Percentiles rank a stretch among this genome's conserved stretches.
These are phyloP conservation scores for Aspergillus bombycis DNA, from an alignment of 2,329 filamentous ascomycete genomes.

Conservation along the genomic window DNA sequence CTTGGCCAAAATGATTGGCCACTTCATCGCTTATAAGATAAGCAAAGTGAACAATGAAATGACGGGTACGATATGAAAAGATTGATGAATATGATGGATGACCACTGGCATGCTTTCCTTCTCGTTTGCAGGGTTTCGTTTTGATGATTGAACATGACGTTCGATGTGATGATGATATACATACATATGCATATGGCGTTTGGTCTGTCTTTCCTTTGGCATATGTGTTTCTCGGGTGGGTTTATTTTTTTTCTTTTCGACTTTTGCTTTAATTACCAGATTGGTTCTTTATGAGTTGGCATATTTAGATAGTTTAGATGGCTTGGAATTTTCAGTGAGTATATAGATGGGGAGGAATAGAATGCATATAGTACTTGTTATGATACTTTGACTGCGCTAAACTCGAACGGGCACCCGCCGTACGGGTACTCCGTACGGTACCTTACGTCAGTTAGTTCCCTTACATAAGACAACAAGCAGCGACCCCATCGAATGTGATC, in stretches of 20 bases:
- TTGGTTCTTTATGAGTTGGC: background rate
- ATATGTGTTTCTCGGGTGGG: background rate
- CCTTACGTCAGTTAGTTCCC: background rate
- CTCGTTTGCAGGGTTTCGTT: constrained; percentile 1
- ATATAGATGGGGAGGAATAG: background rate
- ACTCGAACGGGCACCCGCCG: background rate
- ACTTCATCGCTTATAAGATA: background rate
- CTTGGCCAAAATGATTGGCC: background rate
- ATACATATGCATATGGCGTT: constrained; percentile 13
- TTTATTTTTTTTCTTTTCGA: background rate
- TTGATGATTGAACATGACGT: background rate
- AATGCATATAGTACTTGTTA: background rate
- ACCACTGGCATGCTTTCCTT: background rate
- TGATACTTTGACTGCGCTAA: background rate
- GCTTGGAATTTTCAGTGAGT: background rate
- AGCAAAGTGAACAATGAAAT: constrained; percentile 2
- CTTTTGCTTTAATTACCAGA: background rate
- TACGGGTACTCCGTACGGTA: background rate
- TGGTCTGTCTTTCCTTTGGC: background rate
- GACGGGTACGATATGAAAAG: background rate
- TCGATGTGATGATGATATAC: background rate
- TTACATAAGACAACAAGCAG: constrained; percentile 2
- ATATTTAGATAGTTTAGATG: background rate
- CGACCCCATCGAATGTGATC: constrained; percentile 3
- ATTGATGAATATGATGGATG: constrained; percentile 2